phyloP scores from a whole-genome alignment of 257 asterid genomes.

The Lavandula angustifolia region DNA sequence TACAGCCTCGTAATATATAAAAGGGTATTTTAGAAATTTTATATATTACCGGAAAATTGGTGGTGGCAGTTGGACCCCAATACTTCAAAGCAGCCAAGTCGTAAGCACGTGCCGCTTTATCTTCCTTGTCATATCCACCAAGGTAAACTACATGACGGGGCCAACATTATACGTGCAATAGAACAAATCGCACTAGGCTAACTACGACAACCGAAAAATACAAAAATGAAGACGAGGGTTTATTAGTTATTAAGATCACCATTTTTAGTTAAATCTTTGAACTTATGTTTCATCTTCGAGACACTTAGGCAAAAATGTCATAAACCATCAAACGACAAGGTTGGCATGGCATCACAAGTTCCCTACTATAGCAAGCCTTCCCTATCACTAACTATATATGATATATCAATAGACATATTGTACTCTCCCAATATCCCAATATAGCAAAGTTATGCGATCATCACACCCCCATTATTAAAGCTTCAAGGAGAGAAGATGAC shows the following conservation, averaged over 20 bases:
- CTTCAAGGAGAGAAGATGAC: constrained; percentile 7
- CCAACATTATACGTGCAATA: constrained; percentile 42
- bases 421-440: constrained; percentile 16
- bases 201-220: too few species aligned
- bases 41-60: constrained; percentile 70
- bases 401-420: neutral
- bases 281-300: neutral
- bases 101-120: constrained; percentile 83
- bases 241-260: neutral
- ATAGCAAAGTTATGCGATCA: constrained; percentile 22
- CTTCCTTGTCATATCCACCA: constrained; percentile 97
- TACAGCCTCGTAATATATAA: neutral
- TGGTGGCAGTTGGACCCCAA: constrained; percentile 92
- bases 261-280: neutral
- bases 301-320: neutral
- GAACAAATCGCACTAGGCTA: constrained; percentile 30
- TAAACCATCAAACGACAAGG: neutral
- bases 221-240: too few species aligned
- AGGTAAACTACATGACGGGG: constrained; percentile 68
- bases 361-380: constrained; percentile 21
- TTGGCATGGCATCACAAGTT: neutral
- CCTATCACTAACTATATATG: constrained; percentile 2
- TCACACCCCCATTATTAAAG: neutral
- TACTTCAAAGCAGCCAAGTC: constrained; percentile 92
- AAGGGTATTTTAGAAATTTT: neutral